Base-by-base conservation (phyloP, 2,329 filamentous ascomycete genomes). In the Annulohypoxylon truncatum region DNA sequence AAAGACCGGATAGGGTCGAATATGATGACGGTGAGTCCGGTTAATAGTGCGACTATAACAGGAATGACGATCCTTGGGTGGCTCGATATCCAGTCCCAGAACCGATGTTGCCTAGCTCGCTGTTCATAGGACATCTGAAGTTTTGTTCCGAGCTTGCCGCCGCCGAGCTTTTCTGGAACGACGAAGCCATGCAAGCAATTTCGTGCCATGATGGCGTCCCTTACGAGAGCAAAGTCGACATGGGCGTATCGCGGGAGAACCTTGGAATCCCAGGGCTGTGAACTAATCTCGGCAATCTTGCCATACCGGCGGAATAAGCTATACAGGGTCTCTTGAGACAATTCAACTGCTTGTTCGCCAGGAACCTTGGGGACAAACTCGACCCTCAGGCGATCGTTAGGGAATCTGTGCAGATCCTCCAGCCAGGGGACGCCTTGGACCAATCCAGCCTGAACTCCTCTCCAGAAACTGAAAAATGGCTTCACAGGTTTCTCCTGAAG, bases 1-100 rank as follows among this genome's bases (percentile, higher is more conserved):
- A 96, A 96, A 0, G 94, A 94, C 46, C 96, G 89, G 62, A 99
- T 94, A 0, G 96, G 96, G 73, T 99, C 96, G 74, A 99, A 98
- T 6, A 98, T 84, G 0, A 92, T 89, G 18, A 97, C 93, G 0
- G 94, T 96, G 50, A 96, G 82, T 31, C 91, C 90, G 0, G 94
- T 94, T 28, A 97, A 77, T 2, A 98, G 80, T 1, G 94, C 95
- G 13, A 93, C 93, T 1, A 97, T 57, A 1, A 92, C 80, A 0
- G 96, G 95, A 48, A 99, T 90, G 24, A 97, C 92, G 47, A 98
- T 92, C 51, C 94, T 87, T 0, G 95, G 94, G 74, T 99, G 96
- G 62, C 82, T 92, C 8, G 92, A 84, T 26, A 98, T 79, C 94
- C 94, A 98, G 69, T 97, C 92, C 82, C 92, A 92, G 60, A 97